Evolutionary conservation across 306 rosid genomes (phyloP).

Genomic region (Prunus dulcis): DNA sequence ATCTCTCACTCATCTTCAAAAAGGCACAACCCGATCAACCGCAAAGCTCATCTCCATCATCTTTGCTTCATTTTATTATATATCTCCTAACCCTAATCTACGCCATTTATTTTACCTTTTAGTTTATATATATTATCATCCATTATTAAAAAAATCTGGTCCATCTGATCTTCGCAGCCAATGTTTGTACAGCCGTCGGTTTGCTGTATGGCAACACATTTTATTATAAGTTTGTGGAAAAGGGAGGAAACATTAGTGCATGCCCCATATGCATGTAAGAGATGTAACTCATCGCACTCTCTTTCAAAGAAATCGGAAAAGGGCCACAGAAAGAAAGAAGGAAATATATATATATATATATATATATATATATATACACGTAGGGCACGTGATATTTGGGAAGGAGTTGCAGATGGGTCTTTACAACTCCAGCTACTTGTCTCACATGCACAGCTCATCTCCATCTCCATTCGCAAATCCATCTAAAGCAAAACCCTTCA

Average conservation of each 20-base stretch:
- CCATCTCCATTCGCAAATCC: constrained; percentile 9
- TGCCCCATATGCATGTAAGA: not conserved
- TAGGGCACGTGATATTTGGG: constrained; percentile 44
- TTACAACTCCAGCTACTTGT: constrained; percentile 64
- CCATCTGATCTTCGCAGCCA: not conserved
- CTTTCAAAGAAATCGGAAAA: constrained; percentile 15
- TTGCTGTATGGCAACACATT: constrained; percentile 21
- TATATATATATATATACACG: not conserved
- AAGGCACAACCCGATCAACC: constrained; percentile 10
- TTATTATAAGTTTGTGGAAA: constrained; percentile 11
- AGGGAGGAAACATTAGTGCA: constrained; percentile 25
- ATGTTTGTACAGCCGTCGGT: constrained; percentile 8
- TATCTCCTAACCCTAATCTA: too few species aligned
- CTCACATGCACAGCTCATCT: constrained; percentile 62
- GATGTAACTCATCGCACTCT: constrained; percentile 11
- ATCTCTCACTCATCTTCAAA: constrained; percentile 16
- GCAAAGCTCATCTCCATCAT: not conserved
- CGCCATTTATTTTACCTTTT: not conserved
- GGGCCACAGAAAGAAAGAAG: constrained; percentile 16
- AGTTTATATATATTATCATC: not conserved
- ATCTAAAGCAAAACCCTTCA: not conserved
- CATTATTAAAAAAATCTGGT: not conserved
- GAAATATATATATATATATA: not conserved
- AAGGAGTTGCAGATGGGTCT: constrained; percentile 36
- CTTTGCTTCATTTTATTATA: not conserved